Evolutionary conservation across 1,139 yeast genomes (phyloP).

Genomic region (Dujonia santamariae): DNA sequence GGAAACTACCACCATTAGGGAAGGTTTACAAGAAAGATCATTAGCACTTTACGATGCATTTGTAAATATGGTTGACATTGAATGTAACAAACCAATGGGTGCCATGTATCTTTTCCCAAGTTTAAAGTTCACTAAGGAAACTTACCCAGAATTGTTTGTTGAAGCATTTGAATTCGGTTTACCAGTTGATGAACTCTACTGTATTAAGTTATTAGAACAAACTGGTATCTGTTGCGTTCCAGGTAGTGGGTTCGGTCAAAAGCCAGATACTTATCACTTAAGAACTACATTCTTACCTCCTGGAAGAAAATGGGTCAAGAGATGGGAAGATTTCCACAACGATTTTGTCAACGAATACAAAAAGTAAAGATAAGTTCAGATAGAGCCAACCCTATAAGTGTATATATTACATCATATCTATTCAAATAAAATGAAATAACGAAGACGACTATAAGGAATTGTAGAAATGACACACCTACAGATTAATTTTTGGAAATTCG

Average conservation of each 20-base stretch:
- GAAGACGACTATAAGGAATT: neutral
- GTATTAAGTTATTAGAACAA: conserved; percentile 71
- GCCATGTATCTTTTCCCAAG: conserved; percentile 97
- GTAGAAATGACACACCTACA: no score
- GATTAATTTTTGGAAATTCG: no score
- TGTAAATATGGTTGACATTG: conserved; percentile 69
- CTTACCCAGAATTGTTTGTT: conserved; percentile 50
- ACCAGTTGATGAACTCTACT: conserved; percentile 83
- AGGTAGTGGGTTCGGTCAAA: conserved; percentile 96
- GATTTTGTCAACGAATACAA: conserved; percentile 60
- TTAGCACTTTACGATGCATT: conserved; percentile 66
- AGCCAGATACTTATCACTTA: conserved; percentile 80
- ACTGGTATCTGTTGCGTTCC: conserved; percentile 99
- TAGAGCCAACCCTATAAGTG: neutral
- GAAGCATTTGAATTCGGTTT: conserved; percentile 55
- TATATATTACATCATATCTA: neutral
- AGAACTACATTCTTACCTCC: conserved; percentile 97
- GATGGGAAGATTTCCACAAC: conserved; percentile 75
- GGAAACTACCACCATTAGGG: conserved; percentile 62
- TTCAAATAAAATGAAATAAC: no score
- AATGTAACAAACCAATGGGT: conserved; percentile 88
- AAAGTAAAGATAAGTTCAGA: conserved; percentile 2
- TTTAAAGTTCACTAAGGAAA: conserved; percentile 52
- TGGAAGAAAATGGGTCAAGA: conserved; percentile 80
- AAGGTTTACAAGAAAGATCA: conserved; percentile 64